These are phyloP conservation scores for Durotheca rogersii DNA, from an alignment of 495 filamentous ascomycete species.

Conservation along the genomic window DNA sequence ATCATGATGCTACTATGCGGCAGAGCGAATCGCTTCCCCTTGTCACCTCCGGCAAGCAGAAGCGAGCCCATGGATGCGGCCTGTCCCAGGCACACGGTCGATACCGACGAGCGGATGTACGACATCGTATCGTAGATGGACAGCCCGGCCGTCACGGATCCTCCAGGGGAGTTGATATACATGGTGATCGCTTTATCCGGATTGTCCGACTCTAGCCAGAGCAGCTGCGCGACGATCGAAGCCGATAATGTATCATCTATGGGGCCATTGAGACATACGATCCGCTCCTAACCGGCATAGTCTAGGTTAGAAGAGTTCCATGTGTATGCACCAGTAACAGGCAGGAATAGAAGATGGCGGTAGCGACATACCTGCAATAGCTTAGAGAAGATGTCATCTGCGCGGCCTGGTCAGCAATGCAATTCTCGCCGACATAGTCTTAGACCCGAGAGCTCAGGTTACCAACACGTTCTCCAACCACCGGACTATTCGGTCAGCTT, in stretches of 20 bases:
- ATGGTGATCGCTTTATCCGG: constrained; percentile 91
- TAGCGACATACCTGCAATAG: constrained; percentile 62
- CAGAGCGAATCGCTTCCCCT: constrained; percentile 83
- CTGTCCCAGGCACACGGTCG: constrained; percentile 92
- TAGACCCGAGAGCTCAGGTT: constrained; percentile 19
- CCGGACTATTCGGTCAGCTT: constrained; percentile 66
- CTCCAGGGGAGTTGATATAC: constrained; percentile 96
- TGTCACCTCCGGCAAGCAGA: constrained; percentile 78
- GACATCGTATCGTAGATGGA: constrained; percentile 99
- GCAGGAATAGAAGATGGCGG: background rate
- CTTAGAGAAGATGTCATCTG: constrained; percentile 83
- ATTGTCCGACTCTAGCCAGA: constrained; percentile 97
- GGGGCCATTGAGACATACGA: constrained; percentile 89
- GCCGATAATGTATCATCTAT: constrained; percentile 89
- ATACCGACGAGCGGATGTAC: constrained; percentile 89
- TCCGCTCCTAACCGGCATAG: constrained; percentile 67
- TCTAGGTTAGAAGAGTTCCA: constrained; percentile 21
- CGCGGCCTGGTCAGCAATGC: constrained; percentile 21
- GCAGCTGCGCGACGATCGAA: constrained; percentile 88
- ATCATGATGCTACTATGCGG: constrained; percentile 95
- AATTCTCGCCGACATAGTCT: constrained; percentile 17
- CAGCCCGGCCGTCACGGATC: constrained; percentile 84
- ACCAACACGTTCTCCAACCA: constrained; percentile 86
- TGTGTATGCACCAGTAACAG: background rate
- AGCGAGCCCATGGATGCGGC: constrained; percentile 94